These are phyloP conservation scores for Gracilariopsis chorda DNA, from an alignment of 23 red algal genomes.

Conservation along the genomic window DNA sequence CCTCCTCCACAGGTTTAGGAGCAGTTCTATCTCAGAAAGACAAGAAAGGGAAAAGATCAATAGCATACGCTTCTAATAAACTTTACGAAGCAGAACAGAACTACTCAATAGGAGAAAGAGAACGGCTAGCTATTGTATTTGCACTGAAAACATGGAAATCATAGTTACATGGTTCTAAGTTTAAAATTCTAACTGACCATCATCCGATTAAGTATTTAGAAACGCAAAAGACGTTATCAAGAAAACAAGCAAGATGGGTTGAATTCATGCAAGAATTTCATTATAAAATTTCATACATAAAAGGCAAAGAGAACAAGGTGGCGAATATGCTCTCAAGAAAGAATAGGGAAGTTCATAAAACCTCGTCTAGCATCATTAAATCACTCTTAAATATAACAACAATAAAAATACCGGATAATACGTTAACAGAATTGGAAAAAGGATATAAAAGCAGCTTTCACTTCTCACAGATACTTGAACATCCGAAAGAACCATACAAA, in stretches of 20 bases:
- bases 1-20: neutral
- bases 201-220: slow-evolving; percentile 13
- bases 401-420: neutral
- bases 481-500: neutral
- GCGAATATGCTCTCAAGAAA: slow-evolving; percentile 17
- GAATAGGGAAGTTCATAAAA: neutral
- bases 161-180: slow-evolving; percentile 29
- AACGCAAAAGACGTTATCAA: slow-evolving; percentile 7
- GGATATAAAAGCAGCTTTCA: neutral
- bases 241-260: neutral
- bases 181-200: slow-evolving; percentile 2
- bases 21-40: slow-evolving; percentile 12
- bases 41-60: neutral
- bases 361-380: neutral
- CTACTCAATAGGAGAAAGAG: slow-evolving; percentile 19
- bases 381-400: neutral
- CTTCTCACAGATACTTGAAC: neutral
- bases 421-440: neutral
- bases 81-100: slow-evolving; percentile 7
- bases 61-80: slow-evolving; percentile 46
- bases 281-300: slow-evolving; percentile 26
- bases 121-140: slow-evolving; percentile 17
- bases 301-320: slow-evolving; percentile 30
- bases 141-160: slow-evolving; percentile 20
- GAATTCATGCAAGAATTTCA: slow-evolving; percentile 1